Base-by-base conservation (phyloP, 2,329 filamentous ascomycete genomes). In the Colletotrichum somersetense region DNA sequence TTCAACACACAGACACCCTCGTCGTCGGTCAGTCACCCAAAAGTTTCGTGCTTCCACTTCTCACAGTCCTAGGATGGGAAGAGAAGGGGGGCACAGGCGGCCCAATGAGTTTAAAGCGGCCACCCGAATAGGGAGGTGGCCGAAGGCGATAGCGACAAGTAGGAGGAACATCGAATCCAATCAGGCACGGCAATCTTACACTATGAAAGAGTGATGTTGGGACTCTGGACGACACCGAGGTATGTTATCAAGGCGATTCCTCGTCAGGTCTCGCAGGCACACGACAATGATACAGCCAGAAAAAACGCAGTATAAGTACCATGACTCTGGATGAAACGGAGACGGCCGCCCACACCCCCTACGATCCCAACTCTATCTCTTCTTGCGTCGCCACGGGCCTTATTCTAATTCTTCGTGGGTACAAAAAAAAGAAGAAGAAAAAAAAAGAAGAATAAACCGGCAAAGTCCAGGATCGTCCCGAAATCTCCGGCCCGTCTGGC, bases 331-430 rank as follows among this genome's bases (percentile, higher is more conserved):
- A 30, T 59, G 63, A 59, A 46, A 66, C 55, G 30, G n/a, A 38
- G 33, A 48, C 30, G 50, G n/a, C 40, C 30, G 30, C 52, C 20
- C 42, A 23, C 42, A 33, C 42, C 33, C 42, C 33, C 42, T 23
- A 35, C 53, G 46, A 46, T 48, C 42, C n/a, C 33, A 66, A 59
- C 53, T 66, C 33, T 59, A 59, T 61, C 63, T 61, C 3, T 33
- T 59, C n/a, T 18, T 10, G 35, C 4, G 20, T 11, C 3, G 46
- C 20, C 44, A 20, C 46, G 20, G n/a, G 20, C 46, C 12, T n/a
- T 20, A 6, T 33, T 16, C 10, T 46, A 23, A 14, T 44, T 44
- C 40, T 23, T 23, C 46, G 5, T 7, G n/a, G 33, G 23, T 6
- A 2, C n/a, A n/a, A n/a, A n/a, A n/a, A n/a, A 38, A 8, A 35